A percentile compares a stretch with the other conserved stretches of the same genome.
Conservation (phyloP, 257 asterid species). For the Ilex aquifolium region DNA sequence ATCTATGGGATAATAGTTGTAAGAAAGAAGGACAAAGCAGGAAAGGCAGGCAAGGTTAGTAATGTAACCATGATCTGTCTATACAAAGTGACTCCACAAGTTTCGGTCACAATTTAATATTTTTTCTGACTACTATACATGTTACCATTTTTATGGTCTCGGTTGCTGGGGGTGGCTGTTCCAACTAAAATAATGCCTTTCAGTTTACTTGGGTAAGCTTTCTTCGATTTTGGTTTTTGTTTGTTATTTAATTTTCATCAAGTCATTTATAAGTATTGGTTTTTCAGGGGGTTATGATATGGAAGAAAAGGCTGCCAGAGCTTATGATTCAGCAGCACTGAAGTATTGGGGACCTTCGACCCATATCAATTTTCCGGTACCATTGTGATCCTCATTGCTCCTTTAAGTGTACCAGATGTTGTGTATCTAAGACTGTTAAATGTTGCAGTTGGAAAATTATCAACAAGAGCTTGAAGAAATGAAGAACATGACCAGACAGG, state of each 20-base stretch:
- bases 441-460: conserved; percentile 69
- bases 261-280: conserved; percentile 3
- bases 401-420: neutral
- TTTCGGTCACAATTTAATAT: neutral
- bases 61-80: conserved; percentile 2
- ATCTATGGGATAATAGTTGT: conserved; percentile 97
- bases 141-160: conserved; percentile 11
- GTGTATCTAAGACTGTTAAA: neutral
- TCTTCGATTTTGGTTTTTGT: neutral
- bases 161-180: conserved; percentile 22
- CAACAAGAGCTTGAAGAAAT: conserved; percentile 78
- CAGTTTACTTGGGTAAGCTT: conserved; percentile 83
- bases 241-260: neutral
- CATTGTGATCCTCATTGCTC: neutral
- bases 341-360: conserved; percentile 98
- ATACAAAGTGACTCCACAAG: neutral
- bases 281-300: conserved; percentile 90
- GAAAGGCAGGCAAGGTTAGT: conserved; percentile 91
- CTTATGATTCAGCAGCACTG: conserved; percentile 95
- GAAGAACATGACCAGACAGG: conserved; percentile 94
- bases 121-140: conserved; percentile 10
- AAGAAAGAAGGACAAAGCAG: conserved; percentile 99
- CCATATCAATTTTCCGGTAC: conserved; percentile 86
- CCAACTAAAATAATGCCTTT: conserved; percentile 2
- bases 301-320: conserved; percentile 98